Evolutionary conservation across 257 asterid genomes (phyloP).

Genomic region (Solanum megistacrolobum): DNA sequence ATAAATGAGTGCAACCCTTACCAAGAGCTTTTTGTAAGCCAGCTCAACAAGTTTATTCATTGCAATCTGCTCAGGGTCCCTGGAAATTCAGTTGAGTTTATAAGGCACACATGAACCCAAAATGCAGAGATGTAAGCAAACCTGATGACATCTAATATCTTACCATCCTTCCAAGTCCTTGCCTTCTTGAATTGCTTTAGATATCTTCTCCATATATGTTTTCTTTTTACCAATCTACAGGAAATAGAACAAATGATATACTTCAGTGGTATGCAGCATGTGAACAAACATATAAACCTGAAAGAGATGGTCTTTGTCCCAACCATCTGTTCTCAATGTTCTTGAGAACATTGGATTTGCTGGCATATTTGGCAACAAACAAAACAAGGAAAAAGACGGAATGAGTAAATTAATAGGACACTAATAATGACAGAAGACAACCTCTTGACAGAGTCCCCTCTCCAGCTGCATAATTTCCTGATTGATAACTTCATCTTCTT

Average conservation of each 20-base stretch:
- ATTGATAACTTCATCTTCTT: constrained; percentile 58
- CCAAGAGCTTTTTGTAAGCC: constrained; percentile 78
- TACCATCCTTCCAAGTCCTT: constrained; percentile 43
- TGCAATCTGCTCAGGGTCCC: constrained; percentile 86
- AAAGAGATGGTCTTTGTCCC: background rate
- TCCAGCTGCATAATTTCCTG: constrained; percentile 64
- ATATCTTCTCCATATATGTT: constrained; percentile 40
- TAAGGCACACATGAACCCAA: background rate
- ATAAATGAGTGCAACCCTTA: constrained; percentile 18
- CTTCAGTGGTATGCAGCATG: background rate
- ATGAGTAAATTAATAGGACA: background rate
- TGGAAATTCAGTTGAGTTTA: constrained; percentile 20
- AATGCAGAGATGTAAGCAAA: background rate
- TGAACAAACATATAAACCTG: background rate
- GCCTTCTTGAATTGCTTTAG: constrained; percentile 51
- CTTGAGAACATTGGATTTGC: background rate
- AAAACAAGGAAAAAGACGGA: background rate
- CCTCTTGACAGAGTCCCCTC: constrained; percentile 62
- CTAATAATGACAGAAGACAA: constrained; percentile 10
- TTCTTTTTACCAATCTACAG: constrained; percentile 58
- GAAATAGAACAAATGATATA: constrained; percentile 10
- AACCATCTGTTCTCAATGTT: background rate
- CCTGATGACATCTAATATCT: constrained; percentile 9
- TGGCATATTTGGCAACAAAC: background rate
- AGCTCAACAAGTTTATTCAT: constrained; percentile 71